These are phyloP conservation scores for Ustilago xerochloae DNA, from an alignment of 1,284 basidiomycete genomes.

Conservation along the genomic window DNA sequence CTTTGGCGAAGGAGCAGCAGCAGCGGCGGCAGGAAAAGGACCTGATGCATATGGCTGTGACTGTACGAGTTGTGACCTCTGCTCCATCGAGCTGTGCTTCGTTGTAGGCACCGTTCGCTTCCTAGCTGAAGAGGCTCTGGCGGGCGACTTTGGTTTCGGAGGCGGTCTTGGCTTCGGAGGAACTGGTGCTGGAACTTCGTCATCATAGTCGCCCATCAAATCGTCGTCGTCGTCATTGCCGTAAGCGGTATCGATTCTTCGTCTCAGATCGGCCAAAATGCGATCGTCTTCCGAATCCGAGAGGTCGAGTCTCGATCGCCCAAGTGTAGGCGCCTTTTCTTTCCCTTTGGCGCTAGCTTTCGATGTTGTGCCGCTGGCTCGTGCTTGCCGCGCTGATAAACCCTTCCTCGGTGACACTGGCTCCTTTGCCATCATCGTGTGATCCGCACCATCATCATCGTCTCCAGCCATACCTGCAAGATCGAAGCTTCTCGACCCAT, in stretches of 20 bases:
- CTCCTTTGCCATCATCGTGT: slow-evolving; percentile 14
- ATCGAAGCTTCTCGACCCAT: slow-evolving; percentile 52
- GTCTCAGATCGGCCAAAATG: slow-evolving; percentile 13
- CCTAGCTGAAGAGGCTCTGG: slow-evolving; percentile 3
- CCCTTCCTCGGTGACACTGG: slow-evolving; percentile 13
- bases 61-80: not conserved
- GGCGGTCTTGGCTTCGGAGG: slow-evolving; percentile 6
- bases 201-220: slow-evolving; percentile 18
- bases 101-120: not conserved
- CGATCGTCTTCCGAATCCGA: slow-evolving; percentile 42
- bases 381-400: slow-evolving; percentile 20
- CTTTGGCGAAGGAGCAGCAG: slow-evolving; percentile 16
- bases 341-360: slow-evolving; percentile 23
- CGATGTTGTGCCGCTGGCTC: not conserved
- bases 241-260: slow-evolving; percentile 15
- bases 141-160: slow-evolving; percentile 8
- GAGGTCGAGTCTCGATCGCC: slow-evolving; percentile 7
- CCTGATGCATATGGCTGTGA: slow-evolving; percentile 2
- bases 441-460: slow-evolving; percentile 51
- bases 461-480: slow-evolving; percentile 57
- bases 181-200: slow-evolving; percentile 5
- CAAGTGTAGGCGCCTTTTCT: not conserved
- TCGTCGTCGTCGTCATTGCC: slow-evolving; percentile 10
- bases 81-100: not conserved
- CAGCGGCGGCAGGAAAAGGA: too few relatives aligned